Evolutionary conservation across 441 rosid genomes (phyloP), one percentile per base, ranked within the genome.

Genomic region (Gossypium schwendimanii): DNA sequence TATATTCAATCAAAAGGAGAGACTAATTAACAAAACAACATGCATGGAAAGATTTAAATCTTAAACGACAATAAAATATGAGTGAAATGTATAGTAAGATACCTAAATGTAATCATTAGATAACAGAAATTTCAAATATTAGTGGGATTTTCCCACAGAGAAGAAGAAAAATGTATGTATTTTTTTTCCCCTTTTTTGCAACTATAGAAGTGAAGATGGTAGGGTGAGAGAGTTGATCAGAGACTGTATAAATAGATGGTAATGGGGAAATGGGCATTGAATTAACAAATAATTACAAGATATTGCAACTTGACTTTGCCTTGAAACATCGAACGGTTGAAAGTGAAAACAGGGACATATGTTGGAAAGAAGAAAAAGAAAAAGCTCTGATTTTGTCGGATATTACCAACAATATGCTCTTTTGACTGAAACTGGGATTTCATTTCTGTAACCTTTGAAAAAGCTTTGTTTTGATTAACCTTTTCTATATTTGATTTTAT

Each of bases 181-280:
- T 45, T 3, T 18, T 23, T 24, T 3, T 6, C 10, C 10, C 44
- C 11, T 21, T 44, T 6, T 21, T 47, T 3, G 70, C 31, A 47
- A 65, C 20, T 45, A 41, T 23, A 45, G 36, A 21, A 52, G 64
- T 58, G 50, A 49, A 26, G 33, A 60, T 20, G 52, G 75, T 45
- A 47, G 70, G 54, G 64, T 39, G 76, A 73, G 82, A 9, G 4
- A 31, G 23, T 9, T 36, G 41, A 36, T 36, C 41, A 36, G 41
- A 7, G 82, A 69, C 76, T 60, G 86, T 71, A 83, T 87, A 89
- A 83, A 89, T 84, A 83, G 91, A 81, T 68, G 75, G 71, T n/a
- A 33, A 69, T 61, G 28, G 55, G 73, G 52, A 60, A 74, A 9
- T 49, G 75, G 82, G 65, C 78, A 77, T 36, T 65, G 77, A 69